Evolutionary conservation across 192 early-diverging fungal species (phyloP), one percentile per base, ranked within the genome.

Genomic region (Rhizoclosmatium sp.): DNA sequence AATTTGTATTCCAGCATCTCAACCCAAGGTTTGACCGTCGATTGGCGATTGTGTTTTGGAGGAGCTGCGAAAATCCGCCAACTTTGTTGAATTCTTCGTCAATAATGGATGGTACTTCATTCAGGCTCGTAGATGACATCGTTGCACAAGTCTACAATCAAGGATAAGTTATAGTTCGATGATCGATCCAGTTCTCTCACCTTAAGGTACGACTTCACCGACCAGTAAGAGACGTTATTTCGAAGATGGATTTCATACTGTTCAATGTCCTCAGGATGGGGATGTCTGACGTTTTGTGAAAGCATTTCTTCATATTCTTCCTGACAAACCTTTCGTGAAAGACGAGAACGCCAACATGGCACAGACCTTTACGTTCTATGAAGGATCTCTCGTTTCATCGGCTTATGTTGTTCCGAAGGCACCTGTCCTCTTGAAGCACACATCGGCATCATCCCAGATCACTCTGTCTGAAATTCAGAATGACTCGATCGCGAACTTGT

Each of bases 61-160:
- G 40, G 3, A 78, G 67, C 44, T 84, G 83, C 1, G 42, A 41
- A 3, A 81, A 65, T 40, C 79, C 79, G 10, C 76, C 83, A 5
- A 58, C 12, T 10, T 46, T 69, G 39, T 81, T 62, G 48, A 84
- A 69, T 2, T 75, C 59, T 23, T 21, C 9, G 5, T 19, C 3
- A 12, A 75, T 74, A 3, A 80, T 59, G 40, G 5, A 54, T 54
- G 51, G 9, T 12, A 54, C 51, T 16, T 54, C 16, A 16, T 54
- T 54, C 51, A 54, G 5, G 51, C 51, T 51, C 23, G 12, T 65
- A 7, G 78, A 72, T 71, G 78, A 14, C 60, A n/a, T 59, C 23
- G n/a, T 44, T 40, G 59, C 39, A 60, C 2, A 31, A 31, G 31
- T 31, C 31, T 31, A 31, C 31, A 31, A 31, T 31, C 31, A 31